phyloP scores from a whole-genome alignment of 306 rosid species.

The Acmispon strigosus region DNA sequence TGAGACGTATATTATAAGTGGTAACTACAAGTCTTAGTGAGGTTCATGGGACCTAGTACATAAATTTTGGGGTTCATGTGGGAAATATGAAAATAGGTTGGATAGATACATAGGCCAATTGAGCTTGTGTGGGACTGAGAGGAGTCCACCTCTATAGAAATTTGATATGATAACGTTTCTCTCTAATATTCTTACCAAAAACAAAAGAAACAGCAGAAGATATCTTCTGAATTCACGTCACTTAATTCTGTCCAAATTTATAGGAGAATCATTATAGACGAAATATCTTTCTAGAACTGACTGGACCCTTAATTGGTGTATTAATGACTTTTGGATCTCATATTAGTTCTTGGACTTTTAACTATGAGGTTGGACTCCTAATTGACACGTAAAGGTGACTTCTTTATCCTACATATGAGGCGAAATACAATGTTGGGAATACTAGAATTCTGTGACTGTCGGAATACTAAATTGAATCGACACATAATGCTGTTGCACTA shows the following conservation, averaged over 20 bases:
- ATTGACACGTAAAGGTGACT: neutral
- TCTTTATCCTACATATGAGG: neutral
- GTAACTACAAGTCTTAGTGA: neutral
- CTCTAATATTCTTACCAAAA: neutral
- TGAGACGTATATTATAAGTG: neutral
- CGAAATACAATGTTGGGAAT: neutral
- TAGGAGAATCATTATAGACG: neutral
- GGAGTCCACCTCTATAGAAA: neutral
- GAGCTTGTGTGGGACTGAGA: neutral
- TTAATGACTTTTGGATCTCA: neutral
- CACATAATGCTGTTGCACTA: neutral
- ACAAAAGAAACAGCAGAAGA: neutral
- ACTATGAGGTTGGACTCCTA: neutral
- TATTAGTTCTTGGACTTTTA: neutral
- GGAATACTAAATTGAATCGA: neutral
- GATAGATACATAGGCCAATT: neutral
- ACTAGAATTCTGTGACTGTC: constrained; percentile 2
- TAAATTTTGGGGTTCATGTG: neutral
- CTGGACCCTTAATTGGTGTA: neutral
- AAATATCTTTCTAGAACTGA: neutral
- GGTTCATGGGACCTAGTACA: neutral
- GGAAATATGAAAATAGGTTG: neutral
- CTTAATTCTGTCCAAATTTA: neutral
- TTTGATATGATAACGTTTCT: neutral
- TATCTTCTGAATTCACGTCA: neutral